Conservation (phyloP, 2,329 filamentous ascomycete species). For the Talaromyces sp. region DNA sequence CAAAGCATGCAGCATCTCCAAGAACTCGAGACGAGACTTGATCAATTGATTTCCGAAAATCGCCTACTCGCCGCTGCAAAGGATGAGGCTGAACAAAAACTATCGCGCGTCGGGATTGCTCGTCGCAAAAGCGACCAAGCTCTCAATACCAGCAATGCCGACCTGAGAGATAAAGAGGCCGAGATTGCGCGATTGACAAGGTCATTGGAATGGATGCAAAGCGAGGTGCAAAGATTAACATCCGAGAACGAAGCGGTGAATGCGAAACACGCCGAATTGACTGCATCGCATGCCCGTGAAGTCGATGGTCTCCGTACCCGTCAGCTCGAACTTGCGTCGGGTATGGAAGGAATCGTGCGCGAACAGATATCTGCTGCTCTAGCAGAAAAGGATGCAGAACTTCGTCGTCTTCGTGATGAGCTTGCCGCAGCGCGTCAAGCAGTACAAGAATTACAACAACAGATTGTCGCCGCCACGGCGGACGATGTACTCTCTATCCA, state of each 20-base stretch:
- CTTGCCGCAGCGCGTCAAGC: conserved; percentile 68
- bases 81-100: conserved; percentile 63
- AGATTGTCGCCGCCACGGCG: conserved; percentile 58
- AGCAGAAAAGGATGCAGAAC: conserved; percentile 80
- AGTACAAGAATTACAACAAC: conserved; percentile 59
- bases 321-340: conserved; percentile 61
- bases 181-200: conserved; percentile 81
- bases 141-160: conserved; percentile 64
- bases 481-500: conserved; percentile 76
- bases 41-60: conserved; percentile 84
- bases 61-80: conserved; percentile 72
- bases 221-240: conserved; percentile 75
- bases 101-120: conserved; percentile 56
- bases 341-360: conserved; percentile 62
- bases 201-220: conserved; percentile 74
- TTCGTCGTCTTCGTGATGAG: conserved; percentile 73
- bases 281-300: conserved; percentile 70
- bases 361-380: conserved; percentile 64
- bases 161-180: conserved; percentile 76
- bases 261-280: conserved; percentile 73
- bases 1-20: conserved; percentile 93
- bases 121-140: conserved; percentile 57
- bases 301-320: conserved; percentile 66
- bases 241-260: conserved; percentile 79
- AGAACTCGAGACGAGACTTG: conserved; percentile 82